Evolutionary conservation across 768 basidiomycete genomes (phyloP).

Genomic region (Leucosporidium creatinivorum): DNA sequence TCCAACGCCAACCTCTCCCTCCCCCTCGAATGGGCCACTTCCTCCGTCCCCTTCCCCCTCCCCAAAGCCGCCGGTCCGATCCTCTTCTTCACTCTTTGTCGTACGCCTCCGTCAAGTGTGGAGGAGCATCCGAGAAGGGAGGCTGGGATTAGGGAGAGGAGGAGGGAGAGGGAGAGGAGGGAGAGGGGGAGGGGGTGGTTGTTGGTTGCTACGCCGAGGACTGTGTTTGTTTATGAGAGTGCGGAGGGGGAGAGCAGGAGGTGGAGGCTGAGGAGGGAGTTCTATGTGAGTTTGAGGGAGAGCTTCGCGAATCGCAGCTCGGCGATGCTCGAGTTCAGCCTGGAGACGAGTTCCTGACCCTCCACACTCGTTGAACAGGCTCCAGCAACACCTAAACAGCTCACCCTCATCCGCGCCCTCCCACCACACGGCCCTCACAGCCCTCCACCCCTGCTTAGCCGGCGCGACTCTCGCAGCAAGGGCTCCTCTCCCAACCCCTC

Average conservation of each 20-base stretch:
- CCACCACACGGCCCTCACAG: neutral
- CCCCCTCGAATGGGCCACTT: conserved; percentile 13
- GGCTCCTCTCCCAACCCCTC: neutral
- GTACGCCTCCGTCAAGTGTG: neutral
- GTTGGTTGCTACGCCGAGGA: conserved; percentile 10
- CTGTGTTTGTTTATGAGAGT: conserved; percentile 15
- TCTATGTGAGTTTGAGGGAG: conserved; percentile 7
- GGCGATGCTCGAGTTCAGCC: too few relatives aligned
- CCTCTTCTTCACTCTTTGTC: conserved; percentile 18
- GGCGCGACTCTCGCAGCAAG: neutral
- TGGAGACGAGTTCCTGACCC: too few relatives aligned
- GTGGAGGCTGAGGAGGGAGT: conserved; percentile 17
- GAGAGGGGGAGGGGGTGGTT: conserved; percentile 1
- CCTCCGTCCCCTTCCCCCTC: neutral
- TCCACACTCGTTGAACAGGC: conserved; percentile 3
- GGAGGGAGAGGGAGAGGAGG: neutral
- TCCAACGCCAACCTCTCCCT: neutral
- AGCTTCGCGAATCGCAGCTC: too few relatives aligned
- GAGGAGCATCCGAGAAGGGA: neutral
- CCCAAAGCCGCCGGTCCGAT: conserved; percentile 1
- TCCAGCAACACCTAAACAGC: conserved; percentile 13
- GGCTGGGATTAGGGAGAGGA: neutral
- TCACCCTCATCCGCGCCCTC: conserved; percentile 15
- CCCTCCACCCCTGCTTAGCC: too few relatives aligned
- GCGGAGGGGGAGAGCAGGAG: neutral